Evolutionary conservation across 2,329 filamentous ascomycete genomes (phyloP).

Genomic region (Grosmannia clavigera): DNA sequence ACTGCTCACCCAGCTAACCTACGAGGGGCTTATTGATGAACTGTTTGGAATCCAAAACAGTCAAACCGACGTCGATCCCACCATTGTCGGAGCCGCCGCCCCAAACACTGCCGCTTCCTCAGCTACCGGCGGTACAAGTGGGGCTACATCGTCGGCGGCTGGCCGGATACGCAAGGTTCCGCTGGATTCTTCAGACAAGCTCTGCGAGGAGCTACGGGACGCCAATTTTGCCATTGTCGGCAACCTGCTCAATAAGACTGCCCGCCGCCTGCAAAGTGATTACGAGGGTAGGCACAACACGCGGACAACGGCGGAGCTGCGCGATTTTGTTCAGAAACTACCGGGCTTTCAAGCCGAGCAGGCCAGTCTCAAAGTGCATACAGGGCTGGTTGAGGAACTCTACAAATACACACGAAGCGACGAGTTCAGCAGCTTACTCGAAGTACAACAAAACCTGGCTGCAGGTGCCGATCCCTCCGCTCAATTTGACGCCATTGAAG

Average conservation of each 20-base stretch:
- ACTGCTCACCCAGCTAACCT: slow-evolving; percentile 87
- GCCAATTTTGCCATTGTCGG: slow-evolving; percentile 94
- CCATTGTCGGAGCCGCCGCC: slow-evolving; percentile 57
- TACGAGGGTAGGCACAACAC: slow-evolving; percentile 79
- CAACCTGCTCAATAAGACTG: slow-evolving; percentile 76
- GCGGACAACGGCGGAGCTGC: slow-evolving; percentile 80
- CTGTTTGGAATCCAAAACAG: slow-evolving; percentile 86
- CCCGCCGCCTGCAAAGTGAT: slow-evolving; percentile 69
- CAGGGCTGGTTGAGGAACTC: slow-evolving; percentile 84
- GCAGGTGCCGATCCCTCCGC: slow-evolving; percentile 79
- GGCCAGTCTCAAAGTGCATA: slow-evolving; percentile 83
- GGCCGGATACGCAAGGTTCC: slow-evolving; percentile 72
- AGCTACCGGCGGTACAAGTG: slow-evolving; percentile 38
- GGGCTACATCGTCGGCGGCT: slow-evolving; percentile 39
- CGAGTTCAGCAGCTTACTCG: slow-evolving; percentile 73
- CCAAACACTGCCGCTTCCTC: slow-evolving; percentile 33
- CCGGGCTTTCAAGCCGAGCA: slow-evolving; percentile 90
- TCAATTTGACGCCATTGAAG: slow-evolving; percentile 83
- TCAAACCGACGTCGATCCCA: slow-evolving; percentile 83
- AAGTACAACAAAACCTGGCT: slow-evolving; percentile 91
- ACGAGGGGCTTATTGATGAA: slow-evolving; percentile 92
- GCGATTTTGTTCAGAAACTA: slow-evolving; percentile 88
- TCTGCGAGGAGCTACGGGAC: slow-evolving; percentile 80
- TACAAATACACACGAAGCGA: slow-evolving; percentile 87
- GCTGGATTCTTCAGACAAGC: slow-evolving; percentile 76